Base-by-base conservation (phyloP, 352 stramenopile species). In the Phytophthora citrophthora region DNA sequence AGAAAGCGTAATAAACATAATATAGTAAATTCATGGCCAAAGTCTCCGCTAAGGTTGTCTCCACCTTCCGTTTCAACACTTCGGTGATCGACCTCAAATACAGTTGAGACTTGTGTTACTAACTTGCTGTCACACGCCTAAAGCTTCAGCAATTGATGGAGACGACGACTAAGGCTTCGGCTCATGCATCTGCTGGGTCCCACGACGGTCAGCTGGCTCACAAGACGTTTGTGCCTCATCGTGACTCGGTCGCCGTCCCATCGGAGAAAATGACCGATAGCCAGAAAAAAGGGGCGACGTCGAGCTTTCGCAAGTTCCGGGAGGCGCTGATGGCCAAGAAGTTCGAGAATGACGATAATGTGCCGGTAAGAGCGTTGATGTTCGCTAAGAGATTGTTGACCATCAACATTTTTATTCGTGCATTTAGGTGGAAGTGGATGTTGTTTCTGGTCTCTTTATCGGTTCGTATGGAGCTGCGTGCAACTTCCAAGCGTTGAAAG, bases 401-500 rank as follows among this genome's bases (percentile, higher is more conserved):
- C 46, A 26, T 53, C 46, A 53, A 41, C 46, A 41, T 26, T 54
- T 26, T 29, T 23, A 23, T 24, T 13, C 15, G 58, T 16, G 12
- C 5, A 20, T 50, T 34, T 56, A 77, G 70, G 48, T 74, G 31
- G 70, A 39, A 34, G 48, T 77, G n/a, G 47, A 49, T 31, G 43
- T 11, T 18, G 65, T 64, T 29, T 56, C 81, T 29, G 69, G 69
- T 5, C 57, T 95, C 7, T 93, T 81, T 62, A 81, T 95, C 43
- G 85, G 87, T 5, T 89, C 83, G 1, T 89, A 88, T 27, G 85
- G 82, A 24, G 74, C 81, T 5, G 84, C 82, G 0, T 74, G 61
- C 46, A 91, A 93, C 66, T 70, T 67, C 2, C 27, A 66, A 32
- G 76, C 60, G 9, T 67, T 95, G 6, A 41, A 74, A 20, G 39